Conservation (phyloP, 148 eudicot genomes). For the Rhododendron kiyosumense region DNA sequence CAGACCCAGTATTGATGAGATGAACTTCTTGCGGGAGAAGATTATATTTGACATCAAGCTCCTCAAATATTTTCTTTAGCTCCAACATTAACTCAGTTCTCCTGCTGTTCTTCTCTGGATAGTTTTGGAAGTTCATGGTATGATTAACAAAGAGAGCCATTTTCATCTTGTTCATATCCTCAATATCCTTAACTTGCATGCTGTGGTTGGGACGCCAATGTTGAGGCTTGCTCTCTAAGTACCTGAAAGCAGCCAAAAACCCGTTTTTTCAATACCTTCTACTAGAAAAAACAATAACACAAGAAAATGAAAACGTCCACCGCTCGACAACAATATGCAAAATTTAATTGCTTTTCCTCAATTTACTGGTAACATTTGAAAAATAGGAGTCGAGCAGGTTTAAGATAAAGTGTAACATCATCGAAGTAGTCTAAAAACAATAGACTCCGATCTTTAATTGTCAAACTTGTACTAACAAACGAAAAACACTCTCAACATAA, state of each 20-base stretch:
- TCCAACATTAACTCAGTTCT: slow-evolving; percentile 62
- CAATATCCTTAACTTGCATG: slow-evolving; percentile 60
- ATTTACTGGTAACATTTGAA: background rate
- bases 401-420: background rate
- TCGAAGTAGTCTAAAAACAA: background rate
- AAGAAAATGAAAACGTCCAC: background rate
- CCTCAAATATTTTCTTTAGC: slow-evolving; percentile 70
- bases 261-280: background rate
- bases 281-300: background rate
- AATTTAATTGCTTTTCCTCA: background rate
- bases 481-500: background rate
- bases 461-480: background rate
- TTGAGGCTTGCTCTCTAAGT: slow-evolving; percentile 72
- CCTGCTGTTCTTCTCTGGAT: slow-evolving; percentile 42
- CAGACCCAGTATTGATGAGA: slow-evolving; percentile 29
- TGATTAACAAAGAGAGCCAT: slow-evolving; percentile 64
- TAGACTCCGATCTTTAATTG: background rate
- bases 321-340: background rate
- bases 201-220: slow-evolving; percentile 65
- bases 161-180: slow-evolving; percentile 64
- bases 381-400: background rate
- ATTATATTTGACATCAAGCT: slow-evolving; percentile 51
- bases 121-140: slow-evolving; percentile 75
- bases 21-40: slow-evolving; percentile 77
- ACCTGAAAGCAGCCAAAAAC: slow-evolving; percentile 33